Conservation (phyloP, 129 eudicot species). For the Dittrichia graveolens region DNA sequence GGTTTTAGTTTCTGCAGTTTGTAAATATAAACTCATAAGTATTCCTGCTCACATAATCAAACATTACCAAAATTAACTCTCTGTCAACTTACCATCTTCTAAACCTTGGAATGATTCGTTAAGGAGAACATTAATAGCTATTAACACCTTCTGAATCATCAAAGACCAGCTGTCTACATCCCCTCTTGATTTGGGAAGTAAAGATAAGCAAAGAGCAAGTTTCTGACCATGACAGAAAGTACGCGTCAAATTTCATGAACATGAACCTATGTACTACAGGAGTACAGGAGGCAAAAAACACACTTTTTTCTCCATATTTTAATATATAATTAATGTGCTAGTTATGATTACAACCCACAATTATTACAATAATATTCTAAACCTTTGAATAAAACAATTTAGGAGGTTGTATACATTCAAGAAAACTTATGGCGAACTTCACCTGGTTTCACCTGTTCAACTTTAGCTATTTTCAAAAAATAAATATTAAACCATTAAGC, state of each 20-base stretch:
- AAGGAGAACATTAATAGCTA: slow-evolving; percentile 56
- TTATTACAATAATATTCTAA: background rate
- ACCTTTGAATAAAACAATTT: background rate
- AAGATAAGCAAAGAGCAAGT: slow-evolving; percentile 68
- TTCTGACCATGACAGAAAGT: slow-evolving; percentile 49
- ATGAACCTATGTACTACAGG: no score
- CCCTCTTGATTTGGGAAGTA: slow-evolving; percentile 87
- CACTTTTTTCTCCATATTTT: background rate
- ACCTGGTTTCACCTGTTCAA: background rate
- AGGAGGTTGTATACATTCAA: background rate
- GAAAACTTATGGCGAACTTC: background rate
- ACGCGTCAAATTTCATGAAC: background rate
- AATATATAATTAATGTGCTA: background rate
- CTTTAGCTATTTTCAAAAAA: background rate
- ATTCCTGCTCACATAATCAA: slow-evolving; percentile 8
- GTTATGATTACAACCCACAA: background rate
- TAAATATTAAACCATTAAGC: background rate
- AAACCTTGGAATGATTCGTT: slow-evolving; percentile 75
- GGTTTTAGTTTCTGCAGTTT: slow-evolving; percentile 52
- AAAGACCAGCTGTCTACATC: slow-evolving; percentile 85
- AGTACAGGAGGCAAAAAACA: no score
- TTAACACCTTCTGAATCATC: slow-evolving; percentile 78
- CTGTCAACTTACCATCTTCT: slow-evolving; percentile 65
- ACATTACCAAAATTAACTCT: slow-evolving; percentile 11
- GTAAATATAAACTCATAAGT: slow-evolving; percentile 19